Base-by-base conservation (phyloP, 2,329 filamentous ascomycete genomes). In the Claviceps sp. region DNA sequence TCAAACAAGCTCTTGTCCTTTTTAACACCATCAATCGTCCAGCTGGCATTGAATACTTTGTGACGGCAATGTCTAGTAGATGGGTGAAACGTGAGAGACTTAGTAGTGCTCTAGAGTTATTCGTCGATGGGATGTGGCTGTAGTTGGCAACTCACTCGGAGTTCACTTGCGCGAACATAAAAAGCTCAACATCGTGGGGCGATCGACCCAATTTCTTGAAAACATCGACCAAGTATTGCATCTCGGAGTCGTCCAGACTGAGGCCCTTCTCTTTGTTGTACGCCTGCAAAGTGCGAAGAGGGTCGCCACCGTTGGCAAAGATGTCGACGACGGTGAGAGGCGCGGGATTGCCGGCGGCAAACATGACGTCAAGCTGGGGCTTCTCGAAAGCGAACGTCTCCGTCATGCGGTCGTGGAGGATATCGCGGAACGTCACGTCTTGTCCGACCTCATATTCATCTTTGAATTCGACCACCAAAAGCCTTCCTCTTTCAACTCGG, bases 141-240 rank as follows among this genome's bases (percentile, higher is more conserved):
- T 34, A 23, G 52, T 54, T 37, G 47, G 34, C 20, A 16, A 50
- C 49, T 47, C 46, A 60, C 75, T 98, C 93, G 3, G 91, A 97
- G 73, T 97, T 97, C 66, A 98, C 91, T 70, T 98, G 93, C 16
- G 91, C 91, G 67, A 97, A 98, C 93, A 97, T 97, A 76, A 97
- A 97, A 22, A 97, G 77, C 71, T 98, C 93, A 45, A 97, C 87
- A 65, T 97, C 93, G 54, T 89, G 84, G 1, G 88, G 88, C 47
- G 78, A 72, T 39, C 82, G 73, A 55, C 80, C 78, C 17, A 66
- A 62, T 46, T 59, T 59, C 50, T 59, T 61, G 54, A 65, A 66
- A 37, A 63, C 61, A 50, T 89, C 82, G n/a, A 95, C 87, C 40
- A 98, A 76, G 63, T 98, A 97, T 54, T 95, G 83, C 66, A 97